Base-by-base conservation (phyloP, 345 rosid species). In the Citrus glauca region DNA sequence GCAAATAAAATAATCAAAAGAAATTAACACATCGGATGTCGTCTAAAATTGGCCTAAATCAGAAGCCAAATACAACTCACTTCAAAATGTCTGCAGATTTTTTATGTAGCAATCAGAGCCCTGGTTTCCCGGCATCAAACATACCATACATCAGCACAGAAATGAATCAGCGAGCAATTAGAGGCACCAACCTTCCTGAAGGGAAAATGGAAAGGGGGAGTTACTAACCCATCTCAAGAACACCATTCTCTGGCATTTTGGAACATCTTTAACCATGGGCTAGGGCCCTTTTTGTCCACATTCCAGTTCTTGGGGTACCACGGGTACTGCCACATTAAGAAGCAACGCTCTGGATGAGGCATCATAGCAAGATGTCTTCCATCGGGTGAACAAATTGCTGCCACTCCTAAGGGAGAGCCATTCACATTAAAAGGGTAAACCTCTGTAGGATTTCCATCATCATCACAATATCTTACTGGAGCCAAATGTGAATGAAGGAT, bases 291-390 rank as follows among this genome's bases (percentile, higher is more conserved):
- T 86, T 90, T 92, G 69, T 92, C 94, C 71, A 93, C 89, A 30
- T 85, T 81, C 99, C 99, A 95, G 78, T 90, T 78, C 71, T 71
- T 88, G 11, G 97, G 99, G 74, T 91, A 95, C 99, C 99, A 93
- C 0, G 99, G 99, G 78, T 73, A 93, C 70, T 95, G 99, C 99
- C 98, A 95, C 99, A 95, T 95, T 89, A 95, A 82, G 88, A 95
- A 95, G 85, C 97, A 93, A 28, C 98, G 94, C 77, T 95, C 99
- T 5, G 99, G 99, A 78, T 93, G 98, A 82, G 99, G 99, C 99
- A 95, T 95, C 99, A 93, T 91, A 3, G 97, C 99, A 6, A 95
- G 87, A 87, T 95, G 98, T 81, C 99, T 87, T 20, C 99, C 97
- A 77, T 95, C 94, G 8, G 98, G 97, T 1, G 98, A 95, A 80